These are phyloP conservation scores for Boletellus emodensis DNA, from an alignment of 768 basidiomycete genomes.

Conservation along the genomic window DNA sequence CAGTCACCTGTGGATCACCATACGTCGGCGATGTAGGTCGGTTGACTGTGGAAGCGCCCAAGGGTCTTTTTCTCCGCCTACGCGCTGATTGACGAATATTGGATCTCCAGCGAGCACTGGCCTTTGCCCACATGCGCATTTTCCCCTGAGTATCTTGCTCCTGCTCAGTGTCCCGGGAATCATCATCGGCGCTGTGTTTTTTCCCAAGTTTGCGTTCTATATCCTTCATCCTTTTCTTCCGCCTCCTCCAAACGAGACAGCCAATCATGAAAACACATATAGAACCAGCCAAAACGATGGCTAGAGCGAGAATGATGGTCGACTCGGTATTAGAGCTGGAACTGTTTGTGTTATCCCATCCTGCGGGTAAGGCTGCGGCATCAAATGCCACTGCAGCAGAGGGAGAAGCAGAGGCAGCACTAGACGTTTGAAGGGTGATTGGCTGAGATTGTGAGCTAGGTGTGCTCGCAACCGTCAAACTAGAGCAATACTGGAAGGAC, in stretches of 20 bases:
- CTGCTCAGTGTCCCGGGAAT: conserved; percentile 29
- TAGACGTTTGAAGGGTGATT: background rate
- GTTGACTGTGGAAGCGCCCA: background rate
- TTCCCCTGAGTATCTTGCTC: conserved; percentile 48
- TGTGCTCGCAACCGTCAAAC: conserved; percentile 1
- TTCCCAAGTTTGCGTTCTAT: conserved; percentile 45
- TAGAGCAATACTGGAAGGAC: conserved; percentile 16
- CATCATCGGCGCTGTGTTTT: conserved; percentile 21
- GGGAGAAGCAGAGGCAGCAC: background rate
- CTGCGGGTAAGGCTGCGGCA: conserved; percentile 44
- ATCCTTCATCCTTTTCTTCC: conserved; percentile 41
- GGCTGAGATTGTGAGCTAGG: background rate
- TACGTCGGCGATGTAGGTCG: conserved; percentile 20
- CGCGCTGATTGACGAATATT: conserved; percentile 59
- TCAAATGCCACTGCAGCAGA: conserved; percentile 18
- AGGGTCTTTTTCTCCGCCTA: conserved; percentile 40
- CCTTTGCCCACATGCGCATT: conserved; percentile 60
- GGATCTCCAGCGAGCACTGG: conserved; percentile 66
- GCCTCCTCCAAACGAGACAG: conserved; percentile 56
- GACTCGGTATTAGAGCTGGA: conserved; percentile 34
- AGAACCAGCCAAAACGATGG: conserved; percentile 57
- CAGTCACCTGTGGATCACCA: conserved; percentile 9
- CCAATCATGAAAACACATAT: conserved; percentile 60
- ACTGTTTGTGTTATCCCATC: conserved; percentile 39
- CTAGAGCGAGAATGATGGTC: conserved; percentile 50